Evolutionary conservation across 495 filamentous ascomycete genomes (phyloP).

Genomic region (Cairneyella variabilis): DNA sequence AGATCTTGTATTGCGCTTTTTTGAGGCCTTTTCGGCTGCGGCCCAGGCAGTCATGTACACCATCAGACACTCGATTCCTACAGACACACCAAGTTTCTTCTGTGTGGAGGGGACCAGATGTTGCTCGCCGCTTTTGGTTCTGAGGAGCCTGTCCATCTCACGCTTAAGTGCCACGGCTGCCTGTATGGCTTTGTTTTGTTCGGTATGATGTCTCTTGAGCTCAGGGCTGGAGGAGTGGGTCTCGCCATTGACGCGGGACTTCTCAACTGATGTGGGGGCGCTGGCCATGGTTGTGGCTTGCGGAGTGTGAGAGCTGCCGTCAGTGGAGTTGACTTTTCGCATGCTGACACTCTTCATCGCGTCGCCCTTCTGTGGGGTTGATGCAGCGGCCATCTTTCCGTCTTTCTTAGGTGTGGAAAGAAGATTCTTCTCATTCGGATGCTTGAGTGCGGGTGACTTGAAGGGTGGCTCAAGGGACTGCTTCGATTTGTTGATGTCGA

Average conservation of each 20-base stretch:
- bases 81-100: conserved; percentile 26
- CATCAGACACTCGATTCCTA: conserved; percentile 39
- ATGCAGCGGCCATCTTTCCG: not conserved
- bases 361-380: conserved; percentile 25
- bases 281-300: conserved; percentile 16
- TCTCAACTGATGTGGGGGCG: conserved; percentile 23
- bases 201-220: not conserved
- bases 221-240: not conserved
- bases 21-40: conserved; percentile 17
- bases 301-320: conserved; percentile 23
- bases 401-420: conserved; percentile 23
- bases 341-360: conserved; percentile 24
- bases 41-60: conserved; percentile 39
- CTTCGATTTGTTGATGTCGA: conserved; percentile 15
- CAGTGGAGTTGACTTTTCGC: conserved; percentile 26
- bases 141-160: conserved; percentile 23
- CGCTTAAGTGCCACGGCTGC: conserved; percentile 17
- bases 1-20: not conserved
- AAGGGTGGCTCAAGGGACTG: conserved; percentile 9
- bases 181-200: not conserved
- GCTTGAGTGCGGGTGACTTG: conserved; percentile 17
- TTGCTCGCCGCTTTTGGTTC: conserved; percentile 7
- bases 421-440: conserved; percentile 14
- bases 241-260: conserved; percentile 17
- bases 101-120: conserved; percentile 18